phyloP scores from a whole-genome alignment of 2,329 filamentous ascomycete genomes.

The Aspergillus sp. region DNA sequence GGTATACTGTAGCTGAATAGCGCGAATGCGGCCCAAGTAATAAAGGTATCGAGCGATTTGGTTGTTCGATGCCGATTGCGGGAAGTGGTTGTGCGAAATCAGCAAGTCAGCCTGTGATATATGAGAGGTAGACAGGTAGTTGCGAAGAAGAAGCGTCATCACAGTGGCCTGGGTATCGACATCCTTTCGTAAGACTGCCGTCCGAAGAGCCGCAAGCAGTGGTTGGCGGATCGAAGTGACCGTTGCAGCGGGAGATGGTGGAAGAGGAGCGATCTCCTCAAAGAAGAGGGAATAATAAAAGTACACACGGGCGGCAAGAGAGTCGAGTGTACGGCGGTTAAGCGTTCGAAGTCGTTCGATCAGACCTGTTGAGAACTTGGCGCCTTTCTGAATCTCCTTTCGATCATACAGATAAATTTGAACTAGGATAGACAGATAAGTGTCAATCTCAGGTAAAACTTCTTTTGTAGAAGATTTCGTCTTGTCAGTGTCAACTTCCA shows the following conservation, averaged over 20 bases:
- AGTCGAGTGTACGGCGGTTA: slow-evolving; percentile 92
- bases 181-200: slow-evolving; percentile 95
- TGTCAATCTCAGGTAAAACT: slow-evolving; percentile 79
- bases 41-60: slow-evolving; percentile 97
- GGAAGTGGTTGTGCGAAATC: slow-evolving; percentile 94
- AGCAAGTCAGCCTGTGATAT: slow-evolving; percentile 95
- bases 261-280: slow-evolving; percentile 83
- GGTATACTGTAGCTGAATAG: slow-evolving; percentile 94
- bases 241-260: slow-evolving; percentile 84
- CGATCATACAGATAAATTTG: slow-evolving; percentile 88
- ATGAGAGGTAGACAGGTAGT: slow-evolving; percentile 93
- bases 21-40: slow-evolving; percentile 93
- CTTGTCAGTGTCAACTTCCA: slow-evolving; percentile 73
- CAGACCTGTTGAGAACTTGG: slow-evolving; percentile 79
- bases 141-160: slow-evolving; percentile 90
- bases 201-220: slow-evolving; percentile 83
- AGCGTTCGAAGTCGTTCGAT: slow-evolving; percentile 81
- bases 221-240: slow-evolving; percentile 83
- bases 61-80: slow-evolving; percentile 91
- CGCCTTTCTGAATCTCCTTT: slow-evolving; percentile 76
- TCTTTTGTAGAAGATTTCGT: slow-evolving; percentile 67
- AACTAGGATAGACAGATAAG: slow-evolving; percentile 81
- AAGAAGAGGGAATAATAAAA: slow-evolving; percentile 97
- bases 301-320: slow-evolving; percentile 91
- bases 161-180: slow-evolving; percentile 96